Conservation (phyloP, 768 basidiomycete species). For the Roridomyces roridus region DNA sequence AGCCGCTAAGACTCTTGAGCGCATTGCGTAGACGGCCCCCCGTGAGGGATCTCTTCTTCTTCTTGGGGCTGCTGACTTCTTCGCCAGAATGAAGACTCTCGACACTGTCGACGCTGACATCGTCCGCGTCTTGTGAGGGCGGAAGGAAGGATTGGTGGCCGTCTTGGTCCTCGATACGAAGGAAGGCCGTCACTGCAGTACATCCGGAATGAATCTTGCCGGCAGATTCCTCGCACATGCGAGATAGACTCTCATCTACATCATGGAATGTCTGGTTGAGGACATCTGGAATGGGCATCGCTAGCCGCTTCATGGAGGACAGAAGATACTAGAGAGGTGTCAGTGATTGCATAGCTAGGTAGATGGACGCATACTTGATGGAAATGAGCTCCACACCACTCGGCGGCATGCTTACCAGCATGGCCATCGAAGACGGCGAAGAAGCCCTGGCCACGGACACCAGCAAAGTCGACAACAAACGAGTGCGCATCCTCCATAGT, state of each 20-base stretch:
- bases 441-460: conserved; percentile 93
- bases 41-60: conserved; percentile 50
- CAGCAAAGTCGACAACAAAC: conserved; percentile 93
- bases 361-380: conserved; percentile 66
- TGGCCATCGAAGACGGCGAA: conserved; percentile 99
- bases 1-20: conserved; percentile 53
- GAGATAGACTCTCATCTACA: conserved; percentile 85
- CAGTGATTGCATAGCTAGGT: neutral
- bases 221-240: conserved; percentile 83
- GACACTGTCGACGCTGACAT: conserved; percentile 48
- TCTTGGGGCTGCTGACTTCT: conserved; percentile 38
- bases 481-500: conserved; percentile 99
- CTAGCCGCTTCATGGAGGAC: conserved; percentile 65
- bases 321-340: conserved; percentile 56
- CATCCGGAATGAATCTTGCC: conserved; percentile 97
- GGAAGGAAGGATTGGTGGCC: conserved; percentile 74
- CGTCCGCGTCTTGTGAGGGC: conserved; percentile 27
- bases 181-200: conserved; percentile 94
- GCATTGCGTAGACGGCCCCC: conserved; percentile 62
- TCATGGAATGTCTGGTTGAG: conserved; percentile 94
- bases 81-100: conserved; percentile 45
- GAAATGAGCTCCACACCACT: conserved; percentile 98
- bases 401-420: conserved; percentile 97
- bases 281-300: conserved; percentile 77
- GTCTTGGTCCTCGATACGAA: conserved; percentile 85